Conservation (phyloP, 2,329 filamentous ascomycete genomes). For the Xylaria sp. region DNA sequence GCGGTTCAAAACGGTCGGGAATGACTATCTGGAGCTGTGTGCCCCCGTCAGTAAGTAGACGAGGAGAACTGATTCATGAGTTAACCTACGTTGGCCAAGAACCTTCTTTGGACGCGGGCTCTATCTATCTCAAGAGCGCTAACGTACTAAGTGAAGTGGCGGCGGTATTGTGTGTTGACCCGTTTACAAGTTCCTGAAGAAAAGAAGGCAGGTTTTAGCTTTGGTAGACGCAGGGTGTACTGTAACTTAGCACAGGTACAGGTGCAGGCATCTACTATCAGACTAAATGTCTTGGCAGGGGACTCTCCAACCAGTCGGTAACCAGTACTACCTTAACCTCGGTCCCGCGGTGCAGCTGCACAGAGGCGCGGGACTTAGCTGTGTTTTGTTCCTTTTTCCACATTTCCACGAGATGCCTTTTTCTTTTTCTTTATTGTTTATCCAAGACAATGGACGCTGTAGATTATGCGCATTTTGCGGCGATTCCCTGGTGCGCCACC, state of each 20-base stretch:
- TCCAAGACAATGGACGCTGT: constrained; percentile 7
- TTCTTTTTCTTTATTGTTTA: not conserved
- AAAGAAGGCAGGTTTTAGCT: no score
- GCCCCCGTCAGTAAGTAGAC: no score
- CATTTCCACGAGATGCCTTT: not conserved
- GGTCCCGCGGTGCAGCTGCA: not conserved
- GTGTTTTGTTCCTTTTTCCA: not conserved
- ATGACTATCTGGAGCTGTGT: no score
- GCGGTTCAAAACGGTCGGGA: not conserved
- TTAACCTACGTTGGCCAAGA: no score
- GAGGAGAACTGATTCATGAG: no score
- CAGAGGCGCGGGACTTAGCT: not conserved
- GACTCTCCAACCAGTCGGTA: not conserved
- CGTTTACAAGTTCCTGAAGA: no score
- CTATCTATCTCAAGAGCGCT: no score
- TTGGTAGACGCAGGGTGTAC: no score
- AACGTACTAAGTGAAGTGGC: no score
- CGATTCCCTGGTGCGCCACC: constrained; percentile 61
- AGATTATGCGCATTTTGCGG: constrained; percentile 43
- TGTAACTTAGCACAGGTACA: no score
- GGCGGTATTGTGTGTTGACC: not conserved
- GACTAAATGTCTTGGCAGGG: constrained; percentile 17
- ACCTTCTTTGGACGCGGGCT: no score
- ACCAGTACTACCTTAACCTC: not conserved
- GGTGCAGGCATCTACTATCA: not conserved